phyloP scores from a whole-genome alignment of 148 eudicot species.

The Dysphania ambrosioides region DNA sequence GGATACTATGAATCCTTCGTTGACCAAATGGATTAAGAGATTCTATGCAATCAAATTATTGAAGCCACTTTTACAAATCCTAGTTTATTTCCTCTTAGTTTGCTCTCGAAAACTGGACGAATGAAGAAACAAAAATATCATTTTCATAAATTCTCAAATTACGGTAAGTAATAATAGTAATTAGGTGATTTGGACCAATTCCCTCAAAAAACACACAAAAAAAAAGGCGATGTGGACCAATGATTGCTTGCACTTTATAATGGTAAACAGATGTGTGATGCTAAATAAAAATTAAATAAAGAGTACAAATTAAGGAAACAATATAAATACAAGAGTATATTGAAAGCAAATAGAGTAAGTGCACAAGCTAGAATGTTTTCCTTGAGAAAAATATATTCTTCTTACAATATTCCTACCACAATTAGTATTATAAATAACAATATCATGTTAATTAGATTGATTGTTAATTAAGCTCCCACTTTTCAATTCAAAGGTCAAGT shows the following conservation, averaged over 20 bases:
- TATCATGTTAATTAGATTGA: too few relatives aligned
- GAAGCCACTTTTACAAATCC: too few relatives aligned
- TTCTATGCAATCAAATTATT: too few relatives aligned
- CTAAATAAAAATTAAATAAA: constrained; percentile 9
- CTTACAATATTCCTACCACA: neutral
- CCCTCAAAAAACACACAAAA: too few relatives aligned
- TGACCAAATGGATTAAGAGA: too few relatives aligned
- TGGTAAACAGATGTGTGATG: neutral
- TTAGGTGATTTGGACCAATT: too few relatives aligned
- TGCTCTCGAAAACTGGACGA: too few relatives aligned
- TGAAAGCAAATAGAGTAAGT: constrained; percentile 16
- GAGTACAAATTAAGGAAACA: constrained; percentile 15
- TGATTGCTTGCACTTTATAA: neutral
- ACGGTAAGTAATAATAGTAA: neutral
- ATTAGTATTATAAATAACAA: too few relatives aligned
- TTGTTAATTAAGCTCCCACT: too few relatives aligned
- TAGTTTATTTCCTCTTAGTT: too few relatives aligned
- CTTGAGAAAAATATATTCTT: neutral
- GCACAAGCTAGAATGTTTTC: neutral
- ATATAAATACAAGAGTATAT: constrained; percentile 4
- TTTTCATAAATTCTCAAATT: neutral
- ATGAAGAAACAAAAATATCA: neutral
- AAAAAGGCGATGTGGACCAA: neutral
- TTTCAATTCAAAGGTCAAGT: too few relatives aligned
- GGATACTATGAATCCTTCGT: too few relatives aligned